Evolutionary conservation across 2,329 filamentous ascomycete genomes (phyloP), one percentile per base, ranked within the genome.

Genomic region (Aspergillus fumigatus): DNA sequence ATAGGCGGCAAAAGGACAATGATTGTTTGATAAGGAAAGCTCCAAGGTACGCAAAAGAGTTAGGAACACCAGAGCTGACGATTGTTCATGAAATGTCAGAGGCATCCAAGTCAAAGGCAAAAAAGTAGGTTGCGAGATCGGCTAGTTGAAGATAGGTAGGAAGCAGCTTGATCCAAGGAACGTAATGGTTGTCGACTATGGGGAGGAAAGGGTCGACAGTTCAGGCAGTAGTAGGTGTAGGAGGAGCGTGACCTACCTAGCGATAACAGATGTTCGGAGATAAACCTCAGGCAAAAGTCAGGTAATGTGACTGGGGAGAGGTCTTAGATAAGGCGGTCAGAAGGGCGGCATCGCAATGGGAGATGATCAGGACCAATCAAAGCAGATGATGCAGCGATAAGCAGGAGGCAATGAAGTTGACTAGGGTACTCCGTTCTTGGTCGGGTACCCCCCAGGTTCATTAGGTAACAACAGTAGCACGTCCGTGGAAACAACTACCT

Each of bases 311-410:
- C 41, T 23, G 63, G 65, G 61, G 58, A 54, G 55, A 54, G 55
- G 58, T 54, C 50, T 23, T 45, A 32, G 47, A 55, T 25, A 65
- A 68, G 67, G 69, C 68, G 69, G 70, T 70, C 66, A 71, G 67
- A 52, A 66, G 65, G 62, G 68, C 66, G 67, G 66, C 60, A 60
- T 62, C 64, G 55, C 59, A 59, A 56, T 14, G 50, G 49, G 32
- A 41, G 54, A 58, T 56, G 50, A 54, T 56, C 45, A 56, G 55
- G 50, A 11, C 26, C 35, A 48, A 56, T 41, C 43, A 47, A 35
- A 29, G 21, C 8, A 53, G 38, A 32, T 4, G 19, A 25, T 26
- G 25, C 43, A 47, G n/a, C 9, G 51, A 48, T 19, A 27, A 49
- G 25, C 17, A 52, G 29, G 26, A 17, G 48, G 17, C 21, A 23